Evolutionary conservation across 768 basidiomycete species (phyloP).

Genomic region (Psilocybe sp.): DNA sequence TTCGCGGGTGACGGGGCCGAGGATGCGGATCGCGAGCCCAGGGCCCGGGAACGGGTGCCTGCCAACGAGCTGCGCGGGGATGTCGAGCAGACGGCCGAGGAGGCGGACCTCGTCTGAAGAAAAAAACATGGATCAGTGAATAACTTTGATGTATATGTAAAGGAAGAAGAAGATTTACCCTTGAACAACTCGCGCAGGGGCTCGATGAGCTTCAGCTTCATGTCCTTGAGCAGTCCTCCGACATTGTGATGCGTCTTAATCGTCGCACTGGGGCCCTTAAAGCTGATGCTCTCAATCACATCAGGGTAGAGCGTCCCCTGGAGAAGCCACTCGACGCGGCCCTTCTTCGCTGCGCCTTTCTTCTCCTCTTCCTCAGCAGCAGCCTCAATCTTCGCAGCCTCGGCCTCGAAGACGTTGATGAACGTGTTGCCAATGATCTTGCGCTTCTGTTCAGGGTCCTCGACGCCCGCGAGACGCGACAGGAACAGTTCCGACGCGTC

Average conservation of each 20-base stretch:
- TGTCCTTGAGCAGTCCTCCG: slow-evolving; percentile 91
- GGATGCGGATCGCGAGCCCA: slow-evolving; percentile 95
- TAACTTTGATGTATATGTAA: background rate
- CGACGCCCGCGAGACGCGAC: slow-evolving; percentile 80
- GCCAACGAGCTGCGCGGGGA: slow-evolving; percentile 90
- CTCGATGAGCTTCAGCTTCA: slow-evolving; percentile 99
- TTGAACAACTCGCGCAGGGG: slow-evolving; percentile 97
- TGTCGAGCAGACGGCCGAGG: slow-evolving; percentile 85
- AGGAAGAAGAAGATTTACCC: slow-evolving; percentile 46
- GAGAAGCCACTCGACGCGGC: slow-evolving; percentile 93
- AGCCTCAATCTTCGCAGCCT: slow-evolving; percentile 86
- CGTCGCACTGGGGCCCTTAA: slow-evolving; percentile 98
- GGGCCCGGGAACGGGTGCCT: slow-evolving; percentile 99
- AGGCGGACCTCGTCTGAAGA: slow-evolving; percentile 88
- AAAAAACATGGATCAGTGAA: slow-evolving; percentile 4
- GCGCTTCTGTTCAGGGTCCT: slow-evolving; percentile 95
- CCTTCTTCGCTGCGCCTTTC: slow-evolving; percentile 68
- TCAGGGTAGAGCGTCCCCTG: slow-evolving; percentile 99
- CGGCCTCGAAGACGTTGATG: slow-evolving; percentile 95
- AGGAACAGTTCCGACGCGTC: slow-evolving; percentile 96
- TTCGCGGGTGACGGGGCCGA: slow-evolving; percentile 90
- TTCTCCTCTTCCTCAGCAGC: slow-evolving; percentile 74
- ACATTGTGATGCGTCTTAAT: slow-evolving; percentile 99
- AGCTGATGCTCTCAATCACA: slow-evolving; percentile 98
- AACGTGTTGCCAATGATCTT: slow-evolving; percentile 99